phyloP scores from a whole-genome alignment of 1,139 yeast species.

The Yamadazyma blattariae region DNA sequence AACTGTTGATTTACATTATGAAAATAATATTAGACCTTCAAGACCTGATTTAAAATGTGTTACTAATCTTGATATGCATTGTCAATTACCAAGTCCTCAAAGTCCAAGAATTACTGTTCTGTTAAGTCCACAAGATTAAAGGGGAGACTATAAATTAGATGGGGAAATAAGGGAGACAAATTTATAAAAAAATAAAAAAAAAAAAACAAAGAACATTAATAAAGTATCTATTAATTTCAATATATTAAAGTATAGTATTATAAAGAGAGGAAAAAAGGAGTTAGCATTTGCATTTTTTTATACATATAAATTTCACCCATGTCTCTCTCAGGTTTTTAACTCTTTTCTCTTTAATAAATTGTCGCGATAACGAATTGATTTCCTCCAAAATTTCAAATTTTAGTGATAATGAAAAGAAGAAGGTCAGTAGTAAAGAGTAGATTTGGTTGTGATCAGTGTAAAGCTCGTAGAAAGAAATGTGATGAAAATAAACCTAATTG shows the following conservation, averaged over 20 bases:
- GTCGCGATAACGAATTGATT: too few species aligned
- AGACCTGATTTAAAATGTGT: slow-evolving; percentile 5
- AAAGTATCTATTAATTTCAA: too few species aligned
- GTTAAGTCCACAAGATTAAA: neutral
- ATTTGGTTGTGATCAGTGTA: slow-evolving; percentile 67
- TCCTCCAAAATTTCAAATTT: too few species aligned
- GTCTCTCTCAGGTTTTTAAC: too few species aligned
- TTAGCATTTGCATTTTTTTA: too few species aligned
- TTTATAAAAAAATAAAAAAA: slow-evolving; percentile 1
- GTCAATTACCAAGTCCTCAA: slow-evolving; percentile 13
- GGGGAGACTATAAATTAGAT: neutral
- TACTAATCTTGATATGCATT: slow-evolving; percentile 1
- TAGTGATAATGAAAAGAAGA: slow-evolving; percentile 4
- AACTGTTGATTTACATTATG: slow-evolving; percentile 13
- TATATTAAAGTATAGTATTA: too few species aligned
- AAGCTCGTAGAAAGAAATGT: slow-evolving; percentile 68
- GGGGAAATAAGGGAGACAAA: neutral
- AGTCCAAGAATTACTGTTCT: slow-evolving; percentile 5
- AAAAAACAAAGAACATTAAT: too few species aligned
- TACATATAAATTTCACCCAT: too few species aligned
- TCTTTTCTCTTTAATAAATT: too few species aligned
- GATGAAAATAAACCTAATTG: slow-evolving; percentile 63
- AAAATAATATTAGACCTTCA: slow-evolving; percentile 8
- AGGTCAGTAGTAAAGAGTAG: slow-evolving; percentile 15
- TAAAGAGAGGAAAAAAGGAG: too few species aligned